A percentile compares a stretch with the other conserved stretches of the same genome.
Evolutionary conservation across 2,329 filamentous ascomycete species (phyloP).

Genomic region (Aspergillus felis): DNA sequence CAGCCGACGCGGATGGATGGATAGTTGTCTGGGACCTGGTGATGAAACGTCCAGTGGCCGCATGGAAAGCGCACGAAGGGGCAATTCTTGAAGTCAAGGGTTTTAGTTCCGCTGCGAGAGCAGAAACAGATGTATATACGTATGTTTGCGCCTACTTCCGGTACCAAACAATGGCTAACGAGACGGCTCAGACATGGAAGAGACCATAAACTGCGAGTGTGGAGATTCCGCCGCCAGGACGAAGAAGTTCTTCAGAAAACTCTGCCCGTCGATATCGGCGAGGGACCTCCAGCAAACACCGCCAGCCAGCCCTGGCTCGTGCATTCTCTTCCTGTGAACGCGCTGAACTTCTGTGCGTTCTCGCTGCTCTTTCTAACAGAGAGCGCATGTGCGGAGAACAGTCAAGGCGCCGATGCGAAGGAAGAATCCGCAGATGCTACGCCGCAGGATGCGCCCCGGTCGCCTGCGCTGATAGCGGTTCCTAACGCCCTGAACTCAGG

Average conservation of each 20-base stretch:
- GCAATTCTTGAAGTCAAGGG: constrained; percentile 70
- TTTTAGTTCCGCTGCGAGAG: constrained; percentile 60
- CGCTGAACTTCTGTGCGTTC: constrained; percentile 84
- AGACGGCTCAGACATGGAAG: constrained; percentile 69
- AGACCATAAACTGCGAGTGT: constrained; percentile 81
- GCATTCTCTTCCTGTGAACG: constrained; percentile 79
- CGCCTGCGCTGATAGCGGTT: constrained; percentile 64
- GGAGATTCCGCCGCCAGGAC: constrained; percentile 69
- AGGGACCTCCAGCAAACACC: constrained; percentile 31
- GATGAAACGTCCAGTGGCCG: constrained; percentile 73
- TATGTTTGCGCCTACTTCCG: constrained; percentile 46
- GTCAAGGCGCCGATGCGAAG: background rate
- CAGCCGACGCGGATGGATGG: constrained; percentile 87
- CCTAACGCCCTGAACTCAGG: constrained; percentile 74
- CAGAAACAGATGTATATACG: constrained; percentile 71
- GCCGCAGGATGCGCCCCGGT: background rate
- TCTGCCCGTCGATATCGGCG: constrained; percentile 65
- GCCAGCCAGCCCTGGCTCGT: constrained; percentile 69
- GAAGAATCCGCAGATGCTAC: background rate
- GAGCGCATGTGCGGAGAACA: background rate
- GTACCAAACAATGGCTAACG: constrained; percentile 9
- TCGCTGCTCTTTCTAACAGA: constrained; percentile 25
- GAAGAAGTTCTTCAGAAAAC: constrained; percentile 54
- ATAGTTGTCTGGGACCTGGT: constrained; percentile 80
- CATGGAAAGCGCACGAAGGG: constrained; percentile 80